These are phyloP conservation scores for Clonostachys sp. DNA, from an alignment of 2,329 filamentous ascomycete genomes.

Conservation along the genomic window DNA sequence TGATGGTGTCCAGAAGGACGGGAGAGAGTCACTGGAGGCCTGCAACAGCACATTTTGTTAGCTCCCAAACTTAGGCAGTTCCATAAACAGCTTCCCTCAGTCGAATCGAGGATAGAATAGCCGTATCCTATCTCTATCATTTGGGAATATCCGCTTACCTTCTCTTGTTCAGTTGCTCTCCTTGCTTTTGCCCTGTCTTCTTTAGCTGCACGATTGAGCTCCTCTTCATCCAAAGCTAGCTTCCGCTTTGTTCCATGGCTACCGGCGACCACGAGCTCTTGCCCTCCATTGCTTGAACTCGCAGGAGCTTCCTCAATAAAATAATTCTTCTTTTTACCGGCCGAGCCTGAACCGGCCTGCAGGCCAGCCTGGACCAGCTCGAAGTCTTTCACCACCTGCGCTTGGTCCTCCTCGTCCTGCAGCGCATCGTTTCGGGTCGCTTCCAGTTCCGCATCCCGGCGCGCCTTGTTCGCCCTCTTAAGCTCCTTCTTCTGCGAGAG, in stretches of 20 bases:
- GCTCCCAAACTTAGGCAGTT: neutral
- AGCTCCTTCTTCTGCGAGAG: constrained; percentile 88
- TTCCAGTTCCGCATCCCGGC: constrained; percentile 58
- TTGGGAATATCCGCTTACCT: constrained; percentile 32
- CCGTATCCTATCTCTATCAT: too few species aligned
- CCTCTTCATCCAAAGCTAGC: constrained; percentile 68
- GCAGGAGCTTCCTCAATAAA: constrained; percentile 31
- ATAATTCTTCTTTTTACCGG: constrained; percentile 17
- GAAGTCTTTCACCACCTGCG: constrained; percentile 73
- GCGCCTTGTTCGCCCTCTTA: constrained; percentile 68
- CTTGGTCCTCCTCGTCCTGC: constrained; percentile 64
- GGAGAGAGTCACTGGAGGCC: constrained; percentile 62
- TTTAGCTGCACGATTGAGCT: constrained; percentile 64
- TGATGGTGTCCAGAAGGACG: constrained; percentile 91
- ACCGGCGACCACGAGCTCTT: neutral
- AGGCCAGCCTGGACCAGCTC: constrained; percentile 77
- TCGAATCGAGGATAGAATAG: neutral
- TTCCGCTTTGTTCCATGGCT: constrained; percentile 58
- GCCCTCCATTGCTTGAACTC: neutral
- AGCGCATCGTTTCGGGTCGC: constrained; percentile 53
- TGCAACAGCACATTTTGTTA: constrained; percentile 16
- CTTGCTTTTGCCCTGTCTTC: constrained; percentile 68
- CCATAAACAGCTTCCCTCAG: neutral
- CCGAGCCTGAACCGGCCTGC: constrained; percentile 17
- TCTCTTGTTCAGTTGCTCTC: constrained; percentile 68